Percentiles rank a stretch among this genome's conserved stretches.
These are phyloP conservation scores for Rhodotorula paludigena DNA, from an alignment of 768 basidiomycete species.

Conservation along the genomic window DNA sequence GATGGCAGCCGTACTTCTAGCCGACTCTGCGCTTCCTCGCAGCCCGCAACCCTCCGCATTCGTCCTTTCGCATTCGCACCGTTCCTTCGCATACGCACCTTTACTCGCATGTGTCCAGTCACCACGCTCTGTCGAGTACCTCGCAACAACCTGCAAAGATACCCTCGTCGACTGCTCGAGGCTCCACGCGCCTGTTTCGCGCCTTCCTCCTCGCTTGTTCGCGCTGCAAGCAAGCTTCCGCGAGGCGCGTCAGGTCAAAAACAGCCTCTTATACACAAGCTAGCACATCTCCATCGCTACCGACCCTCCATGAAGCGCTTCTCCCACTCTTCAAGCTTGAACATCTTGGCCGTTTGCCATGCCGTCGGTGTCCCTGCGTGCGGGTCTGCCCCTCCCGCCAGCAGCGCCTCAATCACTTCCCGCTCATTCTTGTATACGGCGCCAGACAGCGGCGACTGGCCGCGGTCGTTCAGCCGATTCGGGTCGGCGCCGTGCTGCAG, in stretches of 20 bases:
- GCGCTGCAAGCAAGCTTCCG: no score
- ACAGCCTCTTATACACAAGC: neutral
- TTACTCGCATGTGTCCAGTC: neutral
- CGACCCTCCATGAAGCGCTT: slow-evolving; percentile 8
- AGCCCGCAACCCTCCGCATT: slow-evolving; percentile 45
- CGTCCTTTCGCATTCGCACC: neutral
- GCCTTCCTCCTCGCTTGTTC: neutral
- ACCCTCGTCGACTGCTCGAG: neutral
- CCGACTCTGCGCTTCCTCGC: slow-evolving; percentile 57
- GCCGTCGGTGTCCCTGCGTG: slow-evolving; percentile 63
- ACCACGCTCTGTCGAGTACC: neutral
- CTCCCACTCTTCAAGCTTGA: slow-evolving; percentile 52
- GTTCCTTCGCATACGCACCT: neutral
- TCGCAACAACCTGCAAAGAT: neutral
- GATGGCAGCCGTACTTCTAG: slow-evolving; percentile 32
- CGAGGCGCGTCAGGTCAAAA: no score
- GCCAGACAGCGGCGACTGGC: slow-evolving; percentile 69
- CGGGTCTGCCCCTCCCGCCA: slow-evolving; percentile 60
- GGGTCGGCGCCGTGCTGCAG: slow-evolving; percentile 58
- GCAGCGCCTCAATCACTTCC: slow-evolving; percentile 55
- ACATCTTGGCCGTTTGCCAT: slow-evolving; percentile 65
- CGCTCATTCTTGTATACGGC: slow-evolving; percentile 70
- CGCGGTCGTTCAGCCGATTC: slow-evolving; percentile 60
- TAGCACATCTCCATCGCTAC: neutral
- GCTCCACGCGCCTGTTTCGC: no score